Evolutionary conservation across 257 asterid species (phyloP).

Genomic region (Voacanga thouarsii): DNA sequence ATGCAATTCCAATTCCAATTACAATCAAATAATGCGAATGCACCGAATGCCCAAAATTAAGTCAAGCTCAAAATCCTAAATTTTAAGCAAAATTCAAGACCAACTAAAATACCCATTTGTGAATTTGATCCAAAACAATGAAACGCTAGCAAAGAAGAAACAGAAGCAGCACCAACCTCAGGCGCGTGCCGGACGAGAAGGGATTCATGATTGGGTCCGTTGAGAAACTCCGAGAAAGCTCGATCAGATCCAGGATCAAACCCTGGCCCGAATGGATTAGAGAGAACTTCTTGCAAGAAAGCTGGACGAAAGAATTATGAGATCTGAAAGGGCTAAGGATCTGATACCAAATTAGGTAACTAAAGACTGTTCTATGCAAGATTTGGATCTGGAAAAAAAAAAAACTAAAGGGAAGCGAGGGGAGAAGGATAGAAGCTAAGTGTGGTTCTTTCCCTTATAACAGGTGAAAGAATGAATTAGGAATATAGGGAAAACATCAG

Average conservation of each 20-base stretch:
- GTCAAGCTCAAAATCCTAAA: neutral
- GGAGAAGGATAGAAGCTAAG: neutral
- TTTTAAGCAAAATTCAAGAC: neutral
- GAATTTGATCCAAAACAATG: conserved; percentile 1
- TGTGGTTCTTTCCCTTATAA: neutral
- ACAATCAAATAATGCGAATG: neutral
- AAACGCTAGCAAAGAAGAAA: conserved; percentile 2
- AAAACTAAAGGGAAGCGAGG: neutral
- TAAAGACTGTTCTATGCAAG: neutral
- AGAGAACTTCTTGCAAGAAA: neutral
- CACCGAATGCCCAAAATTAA: neutral
- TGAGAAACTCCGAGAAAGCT: conserved; percentile 52
- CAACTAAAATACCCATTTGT: conserved; percentile 7
- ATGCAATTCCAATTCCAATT: neutral
- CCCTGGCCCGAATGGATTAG: neutral
- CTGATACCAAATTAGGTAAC: neutral
- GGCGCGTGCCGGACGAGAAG: conserved; percentile 84
- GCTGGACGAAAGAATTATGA: no score
- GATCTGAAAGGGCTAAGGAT: conserved; percentile 18
- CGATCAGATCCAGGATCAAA: conserved; percentile 61
- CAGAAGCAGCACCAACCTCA: conserved; percentile 45
- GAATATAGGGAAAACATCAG: conserved; percentile 5
- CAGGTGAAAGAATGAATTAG: neutral
- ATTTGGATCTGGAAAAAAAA: conserved; percentile 22
- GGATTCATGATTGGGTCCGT: conserved; percentile 86